Evolutionary conservation across 805 yeast genomes (phyloP).

Genomic region (Spathaspora sp.): DNA sequence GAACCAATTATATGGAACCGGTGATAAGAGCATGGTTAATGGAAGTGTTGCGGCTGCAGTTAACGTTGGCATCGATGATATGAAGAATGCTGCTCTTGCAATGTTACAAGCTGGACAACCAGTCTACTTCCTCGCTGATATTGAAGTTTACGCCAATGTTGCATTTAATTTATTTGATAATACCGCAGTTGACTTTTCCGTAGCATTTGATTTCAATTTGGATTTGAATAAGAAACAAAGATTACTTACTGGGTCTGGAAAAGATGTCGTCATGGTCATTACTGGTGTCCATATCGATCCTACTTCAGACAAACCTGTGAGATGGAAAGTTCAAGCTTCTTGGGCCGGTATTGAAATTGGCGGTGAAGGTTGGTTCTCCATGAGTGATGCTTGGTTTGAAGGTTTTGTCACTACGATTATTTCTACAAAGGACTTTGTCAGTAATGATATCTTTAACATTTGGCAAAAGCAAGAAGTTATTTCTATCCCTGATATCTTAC

Average conservation of each 20-base stretch:
- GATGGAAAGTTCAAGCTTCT: slow-evolving; percentile 44
- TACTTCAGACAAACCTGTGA: slow-evolving; percentile 27
- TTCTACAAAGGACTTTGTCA: slow-evolving; percentile 33
- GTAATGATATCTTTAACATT: slow-evolving; percentile 30
- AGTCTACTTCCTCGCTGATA: slow-evolving; percentile 85
- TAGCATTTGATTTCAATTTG: slow-evolving; percentile 33
- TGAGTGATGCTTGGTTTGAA: slow-evolving; percentile 43
- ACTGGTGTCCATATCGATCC: slow-evolving; percentile 77
- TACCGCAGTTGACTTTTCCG: slow-evolving; percentile 37
- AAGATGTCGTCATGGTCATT: slow-evolving; percentile 87
- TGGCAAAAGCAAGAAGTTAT: slow-evolving; percentile 33
- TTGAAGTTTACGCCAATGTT: slow-evolving; percentile 71
- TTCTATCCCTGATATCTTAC: no score
- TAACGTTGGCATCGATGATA: slow-evolving; percentile 58
- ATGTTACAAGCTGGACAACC: slow-evolving; percentile 72
- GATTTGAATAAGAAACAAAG: slow-evolving; percentile 62
- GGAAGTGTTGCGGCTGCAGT: slow-evolving; percentile 66
- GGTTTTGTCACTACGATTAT: slow-evolving; percentile 43
- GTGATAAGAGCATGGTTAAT: slow-evolving; percentile 70
- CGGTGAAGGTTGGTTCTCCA: slow-evolving; percentile 38
- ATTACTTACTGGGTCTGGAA: slow-evolving; percentile 53
- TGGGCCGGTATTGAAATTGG: slow-evolving; percentile 43
- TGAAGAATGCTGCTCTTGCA: slow-evolving; percentile 60
- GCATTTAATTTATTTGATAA: slow-evolving; percentile 69
- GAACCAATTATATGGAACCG: slow-evolving; percentile 57